These are phyloP conservation scores for Cercophora samala DNA, from an alignment of 495 filamentous ascomycete genomes.

Conservation along the genomic window DNA sequence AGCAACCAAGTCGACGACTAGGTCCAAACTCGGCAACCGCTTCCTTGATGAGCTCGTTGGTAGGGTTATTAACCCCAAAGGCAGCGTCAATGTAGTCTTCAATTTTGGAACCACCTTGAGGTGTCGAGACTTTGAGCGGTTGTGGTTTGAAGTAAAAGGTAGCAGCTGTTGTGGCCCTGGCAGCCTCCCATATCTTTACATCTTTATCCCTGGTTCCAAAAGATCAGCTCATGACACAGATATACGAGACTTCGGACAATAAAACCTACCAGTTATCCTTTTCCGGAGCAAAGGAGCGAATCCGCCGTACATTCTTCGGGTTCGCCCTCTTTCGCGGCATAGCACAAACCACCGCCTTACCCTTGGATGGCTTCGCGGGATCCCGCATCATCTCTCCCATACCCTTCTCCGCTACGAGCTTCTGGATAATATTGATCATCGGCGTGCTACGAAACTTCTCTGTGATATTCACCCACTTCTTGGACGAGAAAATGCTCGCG, in stretches of 20 bases:
- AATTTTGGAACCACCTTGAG: background rate
- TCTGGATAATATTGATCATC: background rate
- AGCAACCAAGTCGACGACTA: slow-evolving; percentile 12
- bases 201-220: background rate
- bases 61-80: slow-evolving; percentile 31
- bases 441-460: slow-evolving; percentile 12
- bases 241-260: no score
- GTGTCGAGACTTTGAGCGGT: background rate
- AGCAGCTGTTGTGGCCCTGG: slow-evolving; percentile 22
- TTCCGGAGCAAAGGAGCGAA: background rate
- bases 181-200: slow-evolving; percentile 22
- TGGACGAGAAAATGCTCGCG: slow-evolving; percentile 28
- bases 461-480: slow-evolving; percentile 19
- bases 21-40: slow-evolving; percentile 13
- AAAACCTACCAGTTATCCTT: background rate
- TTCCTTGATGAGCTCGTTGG: slow-evolving; percentile 19
- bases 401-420: background rate
- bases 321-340: background rate
- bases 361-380: background rate
- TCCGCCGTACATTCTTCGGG: background rate
- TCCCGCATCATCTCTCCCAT: background rate
- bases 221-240: no score
- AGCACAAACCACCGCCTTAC: background rate
- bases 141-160: slow-evolving; percentile 14
- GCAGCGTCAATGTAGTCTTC: slow-evolving; percentile 31